Conservation (phyloP, 495 filamentous ascomycete species). For the Chaetomium tenue region DNA sequence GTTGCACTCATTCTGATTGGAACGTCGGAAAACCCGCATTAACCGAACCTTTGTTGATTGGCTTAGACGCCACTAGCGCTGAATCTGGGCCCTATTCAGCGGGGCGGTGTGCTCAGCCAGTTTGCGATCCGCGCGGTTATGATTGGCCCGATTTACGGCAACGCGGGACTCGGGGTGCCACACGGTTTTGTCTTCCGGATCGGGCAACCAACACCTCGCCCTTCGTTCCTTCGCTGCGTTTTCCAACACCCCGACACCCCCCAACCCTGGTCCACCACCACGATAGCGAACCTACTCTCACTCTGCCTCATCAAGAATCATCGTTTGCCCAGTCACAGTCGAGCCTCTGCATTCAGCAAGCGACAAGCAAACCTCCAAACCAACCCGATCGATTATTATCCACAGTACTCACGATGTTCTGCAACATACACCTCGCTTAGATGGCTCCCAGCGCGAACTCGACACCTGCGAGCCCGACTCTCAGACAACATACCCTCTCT, state of each 20-base stretch:
- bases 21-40: constrained; percentile 5
- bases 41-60: constrained; percentile 18
- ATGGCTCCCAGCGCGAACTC: constrained; percentile 36
- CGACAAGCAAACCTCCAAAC: not conserved
- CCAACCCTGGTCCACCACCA: constrained; percentile 20
- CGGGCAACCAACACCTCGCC: constrained; percentile 21
- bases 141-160: constrained; percentile 12
- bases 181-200: constrained; percentile 13
- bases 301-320: constrained; percentile 21
- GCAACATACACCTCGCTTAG: constrained; percentile 30
- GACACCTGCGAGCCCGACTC: constrained; percentile 24
- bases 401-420: constrained; percentile 30
- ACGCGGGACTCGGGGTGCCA: constrained; percentile 13
- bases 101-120: constrained; percentile 10
- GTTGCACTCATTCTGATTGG: constrained; percentile 9
- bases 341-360: not conserved
- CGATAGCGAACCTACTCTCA: constrained; percentile 5
- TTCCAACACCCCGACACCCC: constrained; percentile 26
- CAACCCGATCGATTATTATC: constrained; percentile 20
- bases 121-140: not conserved
- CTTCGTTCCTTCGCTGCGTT: constrained; percentile 11
- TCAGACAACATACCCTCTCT: constrained; percentile 29
- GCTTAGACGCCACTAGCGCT: not conserved
- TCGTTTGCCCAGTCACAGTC: not conserved
- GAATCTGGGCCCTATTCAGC: not conserved